phyloP scores from a whole-genome alignment of 345 rosid genomes.

The Heritiera littoralis region DNA sequence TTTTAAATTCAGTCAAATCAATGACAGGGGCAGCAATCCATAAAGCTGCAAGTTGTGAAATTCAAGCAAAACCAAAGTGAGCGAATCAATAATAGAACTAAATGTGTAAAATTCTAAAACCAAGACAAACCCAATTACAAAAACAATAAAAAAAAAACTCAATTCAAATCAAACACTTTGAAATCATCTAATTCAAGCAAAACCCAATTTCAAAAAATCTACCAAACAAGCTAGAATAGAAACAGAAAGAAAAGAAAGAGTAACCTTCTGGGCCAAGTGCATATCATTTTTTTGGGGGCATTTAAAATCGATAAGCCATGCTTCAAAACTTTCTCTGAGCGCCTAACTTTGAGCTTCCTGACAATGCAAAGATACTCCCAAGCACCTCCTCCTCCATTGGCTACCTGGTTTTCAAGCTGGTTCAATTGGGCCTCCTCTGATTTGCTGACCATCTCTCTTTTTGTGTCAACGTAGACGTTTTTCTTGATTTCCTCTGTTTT shows the following conservation, averaged over 20 bases:
- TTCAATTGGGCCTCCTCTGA: conserved; percentile 72
- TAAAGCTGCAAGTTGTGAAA: conserved; percentile 11
- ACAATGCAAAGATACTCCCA: conserved; percentile 94
- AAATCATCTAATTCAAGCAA: conserved; percentile 10
- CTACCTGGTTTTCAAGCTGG: conserved; percentile 80
- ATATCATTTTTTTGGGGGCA: conserved; percentile 69
- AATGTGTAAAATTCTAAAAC: not conserved
- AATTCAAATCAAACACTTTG: conserved; percentile 11
- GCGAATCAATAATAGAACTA: not conserved
- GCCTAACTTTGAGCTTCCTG: conserved; percentile 92
- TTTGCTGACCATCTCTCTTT: conserved; percentile 80
- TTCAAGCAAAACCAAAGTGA: not conserved
- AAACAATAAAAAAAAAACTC: not conserved
- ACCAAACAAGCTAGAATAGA: conserved; percentile 16
- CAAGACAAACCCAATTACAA: not conserved
- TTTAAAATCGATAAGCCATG: conserved; percentile 80
- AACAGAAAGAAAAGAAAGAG: conserved; percentile 9
- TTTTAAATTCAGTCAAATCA: not conserved
- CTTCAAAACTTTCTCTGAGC: conserved; percentile 86
- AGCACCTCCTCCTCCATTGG: conserved; percentile 82
- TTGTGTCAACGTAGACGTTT: not conserved
- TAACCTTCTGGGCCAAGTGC: conserved; percentile 81
- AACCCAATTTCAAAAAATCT: conserved; percentile 9
- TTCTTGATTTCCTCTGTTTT: conserved; percentile 23
- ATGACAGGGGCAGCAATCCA: not conserved